Evolutionary conservation across 176 grass and related monocot species (phyloP).

Genomic region (Avena eriantha): DNA sequence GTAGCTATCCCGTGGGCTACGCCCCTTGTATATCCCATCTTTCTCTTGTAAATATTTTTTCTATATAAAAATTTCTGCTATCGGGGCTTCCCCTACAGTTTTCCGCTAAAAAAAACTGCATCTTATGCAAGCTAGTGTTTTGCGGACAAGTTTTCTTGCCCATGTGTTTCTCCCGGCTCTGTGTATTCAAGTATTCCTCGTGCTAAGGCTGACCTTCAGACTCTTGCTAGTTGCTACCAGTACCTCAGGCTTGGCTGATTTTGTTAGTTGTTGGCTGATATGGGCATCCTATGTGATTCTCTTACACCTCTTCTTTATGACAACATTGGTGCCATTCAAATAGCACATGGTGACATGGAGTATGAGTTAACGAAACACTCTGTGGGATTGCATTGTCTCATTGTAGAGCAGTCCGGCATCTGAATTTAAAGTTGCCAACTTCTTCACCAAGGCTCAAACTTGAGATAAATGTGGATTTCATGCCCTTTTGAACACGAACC

Average conservation of each 20-base stretch:
- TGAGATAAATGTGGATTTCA: background rate
- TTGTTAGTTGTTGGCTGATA: background rate
- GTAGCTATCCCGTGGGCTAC: no score
- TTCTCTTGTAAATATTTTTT: no score
- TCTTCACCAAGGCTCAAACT: background rate
- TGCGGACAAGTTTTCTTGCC: background rate
- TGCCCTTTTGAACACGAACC: background rate
- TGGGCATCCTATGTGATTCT: background rate
- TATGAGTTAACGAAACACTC: background rate
- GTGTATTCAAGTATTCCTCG: background rate
- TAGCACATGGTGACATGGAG: background rate
- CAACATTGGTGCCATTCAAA: slow-evolving; percentile 1
- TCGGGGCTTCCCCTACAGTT: no score
- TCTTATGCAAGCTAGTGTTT: background rate
- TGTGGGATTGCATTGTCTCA: background rate
- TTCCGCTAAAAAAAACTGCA: background rate
- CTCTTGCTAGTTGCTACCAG: background rate
- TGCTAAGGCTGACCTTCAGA: background rate
- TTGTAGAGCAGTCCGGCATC: background rate
- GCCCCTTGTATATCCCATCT: no score
- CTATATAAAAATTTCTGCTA: no score
- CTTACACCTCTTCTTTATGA: background rate
- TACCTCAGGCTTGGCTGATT: background rate
- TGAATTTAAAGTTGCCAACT: background rate
- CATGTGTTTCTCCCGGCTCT: background rate